A percentile compares a stretch with the other conserved stretches of the same genome.
Conservation (phyloP, 2,329 filamentous ascomycete genomes). For the Alternaria infectoria region DNA sequence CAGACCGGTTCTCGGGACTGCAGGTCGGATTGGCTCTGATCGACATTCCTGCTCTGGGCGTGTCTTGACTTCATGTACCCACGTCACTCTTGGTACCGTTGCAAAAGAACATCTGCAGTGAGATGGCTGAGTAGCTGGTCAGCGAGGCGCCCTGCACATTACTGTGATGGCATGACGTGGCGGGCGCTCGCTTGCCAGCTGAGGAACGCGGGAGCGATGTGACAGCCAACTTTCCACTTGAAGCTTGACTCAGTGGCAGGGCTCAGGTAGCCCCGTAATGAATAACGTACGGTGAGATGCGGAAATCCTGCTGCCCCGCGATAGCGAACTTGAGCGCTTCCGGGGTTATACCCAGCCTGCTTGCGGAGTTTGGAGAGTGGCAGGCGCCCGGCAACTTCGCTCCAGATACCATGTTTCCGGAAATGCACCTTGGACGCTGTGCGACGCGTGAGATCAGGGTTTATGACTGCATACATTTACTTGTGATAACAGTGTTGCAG, state of each 20-base stretch:
- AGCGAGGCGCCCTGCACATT: slow-evolving; percentile 4
- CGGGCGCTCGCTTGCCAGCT: slow-evolving; percentile 10
- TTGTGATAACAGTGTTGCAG: background rate
- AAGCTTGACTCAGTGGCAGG: slow-evolving; percentile 2
- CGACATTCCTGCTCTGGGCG: background rate
- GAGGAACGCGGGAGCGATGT: slow-evolving; percentile 3
- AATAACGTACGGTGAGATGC: background rate
- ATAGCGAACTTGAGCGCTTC: background rate
- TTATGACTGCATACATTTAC: slow-evolving; percentile 3
- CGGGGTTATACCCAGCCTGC: background rate
- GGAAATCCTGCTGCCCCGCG: background rate
- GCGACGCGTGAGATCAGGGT: slow-evolving; percentile 5
- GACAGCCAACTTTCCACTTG: slow-evolving; percentile 1
- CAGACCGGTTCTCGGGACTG: slow-evolving; percentile 9
- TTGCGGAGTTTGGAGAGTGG: background rate
- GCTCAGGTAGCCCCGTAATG: background rate
- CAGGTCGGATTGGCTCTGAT: slow-evolving; percentile 1
- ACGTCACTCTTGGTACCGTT: background rate
- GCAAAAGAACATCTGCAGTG: background rate
- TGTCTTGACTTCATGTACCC: background rate
- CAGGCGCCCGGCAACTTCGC: slow-evolving; percentile 12
- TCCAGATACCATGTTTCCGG: slow-evolving; percentile 22
- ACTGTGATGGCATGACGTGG: slow-evolving; percentile 10
- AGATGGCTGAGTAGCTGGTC: slow-evolving; percentile 6
- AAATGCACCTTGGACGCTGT: slow-evolving; percentile 10